Conservation (phyloP, 768 basidiomycete genomes). For the Boletus sp. region DNA sequence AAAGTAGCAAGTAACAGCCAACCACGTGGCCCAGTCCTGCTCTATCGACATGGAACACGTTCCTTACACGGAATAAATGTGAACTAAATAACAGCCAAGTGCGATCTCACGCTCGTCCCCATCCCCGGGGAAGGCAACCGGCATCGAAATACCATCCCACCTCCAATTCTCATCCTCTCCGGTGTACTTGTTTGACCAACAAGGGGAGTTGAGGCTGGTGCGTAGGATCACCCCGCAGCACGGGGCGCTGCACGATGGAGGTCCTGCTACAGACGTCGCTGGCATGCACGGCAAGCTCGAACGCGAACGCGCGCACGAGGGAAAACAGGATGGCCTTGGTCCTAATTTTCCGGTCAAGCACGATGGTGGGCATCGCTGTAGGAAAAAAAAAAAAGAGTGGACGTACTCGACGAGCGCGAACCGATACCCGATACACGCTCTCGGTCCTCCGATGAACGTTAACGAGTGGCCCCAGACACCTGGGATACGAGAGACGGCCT, state of each 20-base stretch:
- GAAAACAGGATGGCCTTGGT: slow-evolving; percentile 47
- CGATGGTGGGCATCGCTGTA: background rate
- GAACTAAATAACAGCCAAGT: too few relatives aligned
- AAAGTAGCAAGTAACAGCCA: too few relatives aligned
- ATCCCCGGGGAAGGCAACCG: too few relatives aligned
- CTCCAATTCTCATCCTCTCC: background rate
- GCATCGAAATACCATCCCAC: background rate
- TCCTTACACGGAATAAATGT: too few relatives aligned
- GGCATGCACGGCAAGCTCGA: slow-evolving; percentile 49
- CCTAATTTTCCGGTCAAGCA: slow-evolving; percentile 13
- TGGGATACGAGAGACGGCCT: slow-evolving; percentile 44
- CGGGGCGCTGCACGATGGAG: slow-evolving; percentile 42
- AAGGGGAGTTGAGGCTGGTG: slow-evolving; percentile 45
- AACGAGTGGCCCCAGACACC: slow-evolving; percentile 59
- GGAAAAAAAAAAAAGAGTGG: too few relatives aligned
- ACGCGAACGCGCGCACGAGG: slow-evolving; percentile 49
- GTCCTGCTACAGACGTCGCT: slow-evolving; percentile 33
- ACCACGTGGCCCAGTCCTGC: too few relatives aligned
- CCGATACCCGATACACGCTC: slow-evolving; percentile 64
- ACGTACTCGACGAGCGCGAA: slow-evolving; percentile 59
- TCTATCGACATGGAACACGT: too few relatives aligned
- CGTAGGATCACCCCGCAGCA: slow-evolving; percentile 38
- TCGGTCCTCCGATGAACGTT: slow-evolving; percentile 62
- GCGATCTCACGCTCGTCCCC: too few relatives aligned
- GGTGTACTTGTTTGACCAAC: slow-evolving; percentile 12